Base-by-base conservation (phyloP, 2,329 filamentous ascomycete genomes). In the Periconia sp. region DNA sequence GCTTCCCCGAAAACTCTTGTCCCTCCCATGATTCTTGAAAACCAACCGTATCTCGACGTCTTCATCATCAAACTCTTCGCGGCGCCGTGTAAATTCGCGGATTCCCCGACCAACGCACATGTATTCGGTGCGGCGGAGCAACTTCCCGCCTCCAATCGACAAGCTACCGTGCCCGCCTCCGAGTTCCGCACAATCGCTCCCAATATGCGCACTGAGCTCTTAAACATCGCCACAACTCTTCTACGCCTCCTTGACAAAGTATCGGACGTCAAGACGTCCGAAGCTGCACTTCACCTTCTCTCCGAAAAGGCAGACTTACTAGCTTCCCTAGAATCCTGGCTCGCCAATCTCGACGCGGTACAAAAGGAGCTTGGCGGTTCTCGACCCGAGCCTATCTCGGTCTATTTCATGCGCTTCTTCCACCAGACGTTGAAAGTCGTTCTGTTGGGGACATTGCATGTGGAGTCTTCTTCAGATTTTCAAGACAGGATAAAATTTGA, bases 1-100 rank as follows among this genome's bases (percentile, higher is more conserved):
- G 51, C 57, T 40, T 56, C 54, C 0, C 23, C 53, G 20, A 53
- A 66, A 41, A 59, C 58, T 48, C 56, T 77, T 10, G 53, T 70
- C 37, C 69, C 73, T 53, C 70, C 72, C 58, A 49, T 65, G 6
- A n/a, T n/a, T n/a, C 63, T 70, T 55, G 56, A 45, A 6, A 61
- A 65, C 20, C 59, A 79, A 42, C 76, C 77, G 2, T 60, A 74
- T 6, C 58, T 79, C 11, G 61, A 61, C 47, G 57, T 63, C 46
- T 63, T 61, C 50, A 43, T 63, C 47, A 56, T 63, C 49, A 63
- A 60, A 49, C 50, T 61, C 27, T 61, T 63, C 42, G 52, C 50
- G 47, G 59, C 59, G 49, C 61, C 61, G 44, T 63, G 59, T 47
- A 57, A 59, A 49, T 61, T 61, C 41, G 49, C 59, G 17, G 59